Evolutionary conservation across 2,329 filamentous ascomycete genomes (phyloP).

Genomic region (Diaporthe sp.): DNA sequence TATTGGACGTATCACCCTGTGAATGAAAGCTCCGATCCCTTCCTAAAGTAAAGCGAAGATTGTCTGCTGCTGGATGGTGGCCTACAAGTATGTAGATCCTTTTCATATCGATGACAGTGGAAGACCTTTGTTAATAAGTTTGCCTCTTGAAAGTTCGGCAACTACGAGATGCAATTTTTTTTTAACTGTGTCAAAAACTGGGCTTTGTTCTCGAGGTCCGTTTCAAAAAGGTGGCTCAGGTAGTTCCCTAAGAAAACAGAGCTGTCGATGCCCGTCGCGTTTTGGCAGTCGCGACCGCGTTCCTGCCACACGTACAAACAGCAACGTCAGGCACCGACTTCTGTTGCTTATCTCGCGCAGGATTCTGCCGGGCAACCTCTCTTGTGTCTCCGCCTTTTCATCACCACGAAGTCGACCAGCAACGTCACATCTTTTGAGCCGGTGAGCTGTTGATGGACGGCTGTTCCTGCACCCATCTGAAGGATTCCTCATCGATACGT

Average conservation of each 20-base stretch:
- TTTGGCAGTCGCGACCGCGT: neutral
- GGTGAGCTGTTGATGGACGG: too few species aligned
- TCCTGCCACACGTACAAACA: neutral
- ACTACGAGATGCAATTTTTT: neutral
- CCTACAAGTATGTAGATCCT: neutral
- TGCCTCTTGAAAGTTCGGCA: neutral
- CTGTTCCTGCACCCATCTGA: neutral
- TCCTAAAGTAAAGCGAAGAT: neutral
- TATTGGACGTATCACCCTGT: conserved; percentile 30
- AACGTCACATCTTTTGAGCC: neutral
- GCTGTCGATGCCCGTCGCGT: neutral
- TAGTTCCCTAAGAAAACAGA: neutral
- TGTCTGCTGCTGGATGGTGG: neutral
- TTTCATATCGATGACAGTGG: neutral
- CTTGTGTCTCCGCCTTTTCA: neutral
- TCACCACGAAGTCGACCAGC: too few species aligned
- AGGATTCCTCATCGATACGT: neutral
- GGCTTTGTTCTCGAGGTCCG: neutral
- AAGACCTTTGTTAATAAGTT: neutral
- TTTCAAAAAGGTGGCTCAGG: neutral
- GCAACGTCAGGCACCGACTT: neutral
- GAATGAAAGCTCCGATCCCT: neutral
- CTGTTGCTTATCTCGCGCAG: neutral
- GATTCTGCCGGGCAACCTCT: neutral
- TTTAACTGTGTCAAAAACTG: neutral